phyloP scores from a whole-genome alignment of 352 stramenopile species.

The Phytophthora ramorum region DNA sequence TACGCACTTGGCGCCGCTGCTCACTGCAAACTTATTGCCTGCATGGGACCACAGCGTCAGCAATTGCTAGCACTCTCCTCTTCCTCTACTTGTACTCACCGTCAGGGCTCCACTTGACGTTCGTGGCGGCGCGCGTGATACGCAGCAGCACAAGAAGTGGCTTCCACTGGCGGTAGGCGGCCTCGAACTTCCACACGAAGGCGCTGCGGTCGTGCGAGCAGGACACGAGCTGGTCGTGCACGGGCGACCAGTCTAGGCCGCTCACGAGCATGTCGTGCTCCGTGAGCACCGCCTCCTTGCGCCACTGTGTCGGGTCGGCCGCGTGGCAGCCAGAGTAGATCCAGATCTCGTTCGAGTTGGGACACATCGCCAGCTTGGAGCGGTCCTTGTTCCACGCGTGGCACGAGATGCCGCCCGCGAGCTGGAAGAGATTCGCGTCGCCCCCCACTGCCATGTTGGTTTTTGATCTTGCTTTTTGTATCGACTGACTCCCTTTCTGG shows the following conservation, averaged over 20 bases:
- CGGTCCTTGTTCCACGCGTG: constrained; percentile 93
- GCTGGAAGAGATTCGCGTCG: constrained; percentile 74
- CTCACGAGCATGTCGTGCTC: constrained; percentile 95
- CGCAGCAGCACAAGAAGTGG: constrained; percentile 92
- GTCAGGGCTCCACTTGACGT: constrained; percentile 95
- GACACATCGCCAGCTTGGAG: constrained; percentile 90
- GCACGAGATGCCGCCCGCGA: constrained; percentile 89
- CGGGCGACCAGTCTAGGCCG: constrained; percentile 93
- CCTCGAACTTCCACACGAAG: constrained; percentile 95
- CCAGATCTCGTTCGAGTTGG: constrained; percentile 94
- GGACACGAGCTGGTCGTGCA: constrained; percentile 94
- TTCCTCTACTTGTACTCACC: constrained; percentile 45
- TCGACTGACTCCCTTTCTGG: constrained; percentile 35
- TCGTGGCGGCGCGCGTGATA: constrained; percentile 91
- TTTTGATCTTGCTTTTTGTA: constrained; percentile 31
- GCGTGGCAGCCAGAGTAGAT: constrained; percentile 90
- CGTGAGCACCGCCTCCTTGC: constrained; percentile 85
- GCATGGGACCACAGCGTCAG: neutral
- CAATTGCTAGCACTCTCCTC: neutral
- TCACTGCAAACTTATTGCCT: constrained; percentile 95
- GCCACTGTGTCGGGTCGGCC: constrained; percentile 81
- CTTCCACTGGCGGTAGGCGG: constrained; percentile 90
- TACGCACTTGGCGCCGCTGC: constrained; percentile 93
- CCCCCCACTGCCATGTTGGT: constrained; percentile 34
- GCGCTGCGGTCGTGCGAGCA: constrained; percentile 95